A percentile compares a stretch with the other conserved stretches of the same genome.
phyloP scores from a whole-genome alignment of 2,329 filamentous ascomycete species.

The Hymenoscyphus repandus region DNA sequence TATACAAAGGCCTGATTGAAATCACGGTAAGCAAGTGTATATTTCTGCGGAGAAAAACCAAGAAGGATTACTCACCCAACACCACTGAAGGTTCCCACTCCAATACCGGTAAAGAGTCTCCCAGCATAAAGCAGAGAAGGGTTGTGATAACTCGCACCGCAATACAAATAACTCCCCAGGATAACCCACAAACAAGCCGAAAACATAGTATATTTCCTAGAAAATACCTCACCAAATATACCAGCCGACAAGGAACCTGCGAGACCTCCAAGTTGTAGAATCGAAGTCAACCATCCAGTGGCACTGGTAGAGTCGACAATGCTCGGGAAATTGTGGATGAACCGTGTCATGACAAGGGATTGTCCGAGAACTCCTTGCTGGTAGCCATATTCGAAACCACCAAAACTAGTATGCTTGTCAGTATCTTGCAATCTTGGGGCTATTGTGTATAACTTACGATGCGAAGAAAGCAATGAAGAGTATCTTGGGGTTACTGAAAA shows the following conservation, averaged over 20 bases:
- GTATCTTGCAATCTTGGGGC: too few relatives aligned
- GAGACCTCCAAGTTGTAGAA: conserved; percentile 47
- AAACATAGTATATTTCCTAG: conserved; percentile 48
- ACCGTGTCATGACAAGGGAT: conserved; percentile 47
- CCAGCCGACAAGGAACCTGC: conserved; percentile 43
- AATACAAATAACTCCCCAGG: conserved; percentile 40
- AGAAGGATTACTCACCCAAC: conserved; percentile 27
- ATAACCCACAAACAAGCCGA: conserved; percentile 43
- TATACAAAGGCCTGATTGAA: conserved; percentile 36
- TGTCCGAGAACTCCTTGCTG: conserved; percentile 51
- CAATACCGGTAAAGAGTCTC: conserved; percentile 44
- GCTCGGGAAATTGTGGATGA: conserved; percentile 43
- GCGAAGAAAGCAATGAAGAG: too few relatives aligned
- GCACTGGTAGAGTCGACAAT: conserved; percentile 41
- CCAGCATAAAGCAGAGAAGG: conserved; percentile 42
- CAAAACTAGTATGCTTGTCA: conserved; percentile 33
- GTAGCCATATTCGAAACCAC: conserved; percentile 48
- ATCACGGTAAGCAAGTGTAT: too few relatives aligned
- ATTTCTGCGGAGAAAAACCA: not conserved
- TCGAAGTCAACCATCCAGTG: conserved; percentile 46
- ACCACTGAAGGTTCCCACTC: conserved; percentile 43
- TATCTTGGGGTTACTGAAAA: too few relatives aligned
- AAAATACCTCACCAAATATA: conserved; percentile 44
- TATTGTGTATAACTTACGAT: too few relatives aligned
- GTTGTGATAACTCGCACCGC: conserved; percentile 37